A percentile compares a stretch with the other conserved stretches of the same genome.
Evolutionary conservation across 768 basidiomycete genomes (phyloP).

Genomic region (Erythrobasidium yunnanense): DNA sequence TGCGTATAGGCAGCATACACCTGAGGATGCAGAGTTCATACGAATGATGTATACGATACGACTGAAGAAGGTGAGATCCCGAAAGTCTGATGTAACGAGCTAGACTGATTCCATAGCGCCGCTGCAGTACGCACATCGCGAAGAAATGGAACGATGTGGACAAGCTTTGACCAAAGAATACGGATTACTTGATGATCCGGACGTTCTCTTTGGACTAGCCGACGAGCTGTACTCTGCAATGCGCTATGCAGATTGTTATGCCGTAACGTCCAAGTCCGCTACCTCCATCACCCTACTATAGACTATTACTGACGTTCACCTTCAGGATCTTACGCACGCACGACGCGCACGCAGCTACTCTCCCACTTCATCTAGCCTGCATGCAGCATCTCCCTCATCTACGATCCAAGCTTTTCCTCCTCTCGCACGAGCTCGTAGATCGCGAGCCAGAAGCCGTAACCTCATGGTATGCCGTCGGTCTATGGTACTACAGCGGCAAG

Average conservation of each 20-base stretch:
- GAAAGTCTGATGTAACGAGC: not conserved
- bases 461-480: slow-evolving; percentile 96
- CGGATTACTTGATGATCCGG: slow-evolving; percentile 77
- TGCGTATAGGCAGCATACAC: slow-evolving; percentile 67
- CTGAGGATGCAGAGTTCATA: slow-evolving; percentile 81
- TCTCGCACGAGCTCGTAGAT: slow-evolving; percentile 92
- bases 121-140: slow-evolving; percentile 60
- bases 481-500: slow-evolving; percentile 80
- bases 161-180: slow-evolving; percentile 71
- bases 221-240: slow-evolving; percentile 79
- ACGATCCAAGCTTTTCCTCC: slow-evolving; percentile 83
- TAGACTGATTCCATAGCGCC: not conserved
- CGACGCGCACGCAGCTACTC: slow-evolving; percentile 74
- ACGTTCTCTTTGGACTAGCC: slow-evolving; percentile 79
- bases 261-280: slow-evolving; percentile 64
- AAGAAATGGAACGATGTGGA: slow-evolving; percentile 70
- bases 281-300: not conserved
- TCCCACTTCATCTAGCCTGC: slow-evolving; percentile 91
- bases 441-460: slow-evolving; percentile 82
- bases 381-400: slow-evolving; percentile 90
- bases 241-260: slow-evolving; percentile 88
- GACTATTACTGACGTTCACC: not conserved
- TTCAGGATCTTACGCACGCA: slow-evolving; percentile 70
- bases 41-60: slow-evolving; percentile 84
- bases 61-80: slow-evolving; percentile 56